phyloP scores from a whole-genome alignment of 139 green algal species.

The Chlorella sorokiniana region DNA sequence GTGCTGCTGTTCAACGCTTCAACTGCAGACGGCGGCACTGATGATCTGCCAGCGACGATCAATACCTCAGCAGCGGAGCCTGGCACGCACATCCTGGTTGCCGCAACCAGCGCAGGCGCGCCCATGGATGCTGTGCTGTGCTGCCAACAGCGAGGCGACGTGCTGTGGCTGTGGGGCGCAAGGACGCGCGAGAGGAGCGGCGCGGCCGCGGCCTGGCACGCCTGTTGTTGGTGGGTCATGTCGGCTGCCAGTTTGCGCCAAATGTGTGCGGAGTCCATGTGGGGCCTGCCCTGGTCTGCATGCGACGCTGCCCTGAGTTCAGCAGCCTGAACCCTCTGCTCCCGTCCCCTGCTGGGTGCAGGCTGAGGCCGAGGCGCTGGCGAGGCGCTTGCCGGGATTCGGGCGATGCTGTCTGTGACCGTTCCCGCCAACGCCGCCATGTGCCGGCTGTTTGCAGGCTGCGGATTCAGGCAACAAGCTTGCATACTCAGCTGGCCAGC shows the following conservation, averaged over 20 bases:
- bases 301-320: background rate
- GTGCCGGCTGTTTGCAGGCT: conserved; percentile 4
- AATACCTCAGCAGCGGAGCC: background rate
- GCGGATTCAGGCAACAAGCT: conserved; percentile 2
- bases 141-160: conserved; percentile 31
- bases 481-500: background rate
- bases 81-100: conserved; percentile 4
- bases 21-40: background rate
- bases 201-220: conserved; percentile 1
- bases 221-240: conserved; percentile 17
- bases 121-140: conserved; percentile 24
- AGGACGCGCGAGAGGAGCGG: background rate
- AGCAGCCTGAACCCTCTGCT: no score
- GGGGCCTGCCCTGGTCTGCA: background rate
- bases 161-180: conserved; percentile 26
- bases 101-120: background rate
- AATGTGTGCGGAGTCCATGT: no score
- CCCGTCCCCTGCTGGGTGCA: no score
- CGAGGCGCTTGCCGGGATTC: background rate
- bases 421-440: conserved; percentile 8
- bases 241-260: background rate
- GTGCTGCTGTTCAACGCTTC: no score
- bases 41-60: conserved; percentile 19
- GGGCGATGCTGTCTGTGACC: conserved; percentile 14
- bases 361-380: conserved; percentile 7